Percentiles rank a stretch among this genome's conserved stretches.
Conservation (phyloP, 129 eudicot species). For the Flaveria trinervia region DNA sequence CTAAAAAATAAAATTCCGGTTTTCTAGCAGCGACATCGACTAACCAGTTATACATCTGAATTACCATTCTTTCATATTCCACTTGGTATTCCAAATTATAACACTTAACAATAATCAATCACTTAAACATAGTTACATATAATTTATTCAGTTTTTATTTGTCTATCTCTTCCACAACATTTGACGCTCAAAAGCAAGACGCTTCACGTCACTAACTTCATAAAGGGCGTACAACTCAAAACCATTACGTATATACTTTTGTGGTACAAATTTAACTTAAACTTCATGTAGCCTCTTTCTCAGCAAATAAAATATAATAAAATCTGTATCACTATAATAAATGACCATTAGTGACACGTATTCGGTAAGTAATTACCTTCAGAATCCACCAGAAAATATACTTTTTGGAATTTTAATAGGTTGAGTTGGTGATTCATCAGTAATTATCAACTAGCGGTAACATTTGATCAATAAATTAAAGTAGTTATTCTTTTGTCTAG, state of each 20-base stretch:
- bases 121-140: not conserved
- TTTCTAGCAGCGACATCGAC: not conserved
- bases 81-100: not conserved
- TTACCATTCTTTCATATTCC: not conserved
- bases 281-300: no score
- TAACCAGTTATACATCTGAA: not conserved
- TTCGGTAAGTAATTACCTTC: no score
- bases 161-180: not conserved
- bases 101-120: not conserved
- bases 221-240: not conserved
- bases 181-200: not conserved
- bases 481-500: no score
- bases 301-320: not conserved
- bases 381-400: no score
- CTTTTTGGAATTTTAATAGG: no score
- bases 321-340: no score
- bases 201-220: constrained; percentile 4
- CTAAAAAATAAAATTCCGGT: no score
- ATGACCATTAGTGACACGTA: no score
- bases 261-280: not conserved
- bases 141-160: not conserved
- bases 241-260: not conserved
- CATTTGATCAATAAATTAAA: no score
- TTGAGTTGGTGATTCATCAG: no score
- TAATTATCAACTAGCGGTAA: no score